Percentiles rank a stretch among this genome's conserved stretches.
These are phyloP conservation scores for Yamadazyma dushanensis DNA, from an alignment of 1,139 yeast genomes.

Conservation along the genomic window DNA sequence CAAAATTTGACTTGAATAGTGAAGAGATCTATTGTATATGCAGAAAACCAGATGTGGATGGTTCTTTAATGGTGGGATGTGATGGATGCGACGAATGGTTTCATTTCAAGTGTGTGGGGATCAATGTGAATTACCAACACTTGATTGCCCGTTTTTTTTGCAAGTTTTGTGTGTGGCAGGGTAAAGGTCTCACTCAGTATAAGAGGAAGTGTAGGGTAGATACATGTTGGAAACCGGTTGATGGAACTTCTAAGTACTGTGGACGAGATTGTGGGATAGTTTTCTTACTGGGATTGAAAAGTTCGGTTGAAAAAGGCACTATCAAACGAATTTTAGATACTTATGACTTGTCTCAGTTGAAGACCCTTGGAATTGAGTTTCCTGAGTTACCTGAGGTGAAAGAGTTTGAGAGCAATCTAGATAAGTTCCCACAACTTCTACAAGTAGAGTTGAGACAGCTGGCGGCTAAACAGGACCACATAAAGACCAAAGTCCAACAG, in stretches of 20 bases:
- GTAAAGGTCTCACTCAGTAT: slow-evolving; percentile 55
- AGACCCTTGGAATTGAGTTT: slow-evolving; percentile 30
- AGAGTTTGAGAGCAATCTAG: slow-evolving; percentile 25
- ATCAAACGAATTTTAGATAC: slow-evolving; percentile 17
- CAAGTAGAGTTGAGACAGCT: slow-evolving; percentile 21
- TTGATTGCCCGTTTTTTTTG: slow-evolving; percentile 72
- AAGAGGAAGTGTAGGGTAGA: slow-evolving; percentile 71
- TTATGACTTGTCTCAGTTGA: slow-evolving; percentile 18
- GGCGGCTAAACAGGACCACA: slow-evolving; percentile 23
- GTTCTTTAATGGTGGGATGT: slow-evolving; percentile 84
- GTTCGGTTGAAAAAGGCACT: slow-evolving; percentile 5
- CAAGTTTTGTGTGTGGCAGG: slow-evolving; percentile 64
- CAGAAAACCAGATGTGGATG: slow-evolving; percentile 74
- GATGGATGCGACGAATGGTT: slow-evolving; percentile 97
- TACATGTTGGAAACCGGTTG: slow-evolving; percentile 62
- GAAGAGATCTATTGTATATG: slow-evolving; percentile 81
- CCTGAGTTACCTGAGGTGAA: slow-evolving; percentile 42
- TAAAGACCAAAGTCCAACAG: slow-evolving; percentile 20
- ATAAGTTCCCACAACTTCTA: slow-evolving; percentile 31
- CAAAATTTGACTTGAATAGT: slow-evolving; percentile 47
- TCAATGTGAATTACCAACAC: slow-evolving; percentile 52
- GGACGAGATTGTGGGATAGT: slow-evolving; percentile 65
- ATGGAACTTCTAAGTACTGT: slow-evolving; percentile 66
- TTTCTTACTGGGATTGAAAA: slow-evolving; percentile 39
- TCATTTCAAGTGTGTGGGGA: slow-evolving; percentile 75